These are phyloP conservation scores for Reticulascus tulasneorum DNA, from an alignment of 2,329 filamentous ascomycete genomes.

Conservation along the genomic window DNA sequence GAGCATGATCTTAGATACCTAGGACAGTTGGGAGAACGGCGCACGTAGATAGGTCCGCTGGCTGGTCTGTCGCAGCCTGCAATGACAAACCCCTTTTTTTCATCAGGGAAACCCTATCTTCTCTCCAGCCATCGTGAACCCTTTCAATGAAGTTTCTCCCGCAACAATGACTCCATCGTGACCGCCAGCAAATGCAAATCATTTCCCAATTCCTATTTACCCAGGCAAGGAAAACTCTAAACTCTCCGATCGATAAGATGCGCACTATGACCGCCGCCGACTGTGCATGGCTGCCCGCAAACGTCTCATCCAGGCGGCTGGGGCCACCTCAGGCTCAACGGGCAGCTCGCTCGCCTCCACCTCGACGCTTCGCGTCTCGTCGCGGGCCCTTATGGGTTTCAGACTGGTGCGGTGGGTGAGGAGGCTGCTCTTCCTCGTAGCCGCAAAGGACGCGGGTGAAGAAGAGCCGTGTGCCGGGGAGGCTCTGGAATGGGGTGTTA, in stretches of 20 bases:
- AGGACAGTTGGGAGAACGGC: constrained; percentile 3
- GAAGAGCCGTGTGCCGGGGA: constrained; percentile 51
- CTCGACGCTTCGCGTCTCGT: constrained; percentile 7
- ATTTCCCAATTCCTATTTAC: constrained; percentile 4
- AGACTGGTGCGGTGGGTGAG: constrained; percentile 10
- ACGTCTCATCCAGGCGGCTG: no score
- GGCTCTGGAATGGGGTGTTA: constrained; percentile 37
- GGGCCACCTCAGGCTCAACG: no score
- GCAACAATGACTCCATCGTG: no score
- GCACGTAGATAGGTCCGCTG: constrained; percentile 14
- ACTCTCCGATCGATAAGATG: no score
- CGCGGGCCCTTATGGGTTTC: constrained; percentile 11
- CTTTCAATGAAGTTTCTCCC: no score
- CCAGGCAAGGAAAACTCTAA: no score
- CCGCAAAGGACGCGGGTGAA: constrained; percentile 56
- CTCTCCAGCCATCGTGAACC: no score
- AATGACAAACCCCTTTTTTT: constrained; percentile 4
- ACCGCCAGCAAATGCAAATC: not conserved
- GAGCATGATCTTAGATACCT: constrained; percentile 6
- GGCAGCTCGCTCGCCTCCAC: constrained; percentile 17
- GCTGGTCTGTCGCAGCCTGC: constrained; percentile 12
- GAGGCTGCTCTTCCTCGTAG: constrained; percentile 28
- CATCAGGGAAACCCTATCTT: no score
- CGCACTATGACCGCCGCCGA: no score
- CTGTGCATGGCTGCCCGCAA: no score